Percentiles rank a stretch among this genome's conserved stretches.
Conservation (phyloP, 2,329 filamentous ascomycete species). For the Calonectria naviculata region DNA sequence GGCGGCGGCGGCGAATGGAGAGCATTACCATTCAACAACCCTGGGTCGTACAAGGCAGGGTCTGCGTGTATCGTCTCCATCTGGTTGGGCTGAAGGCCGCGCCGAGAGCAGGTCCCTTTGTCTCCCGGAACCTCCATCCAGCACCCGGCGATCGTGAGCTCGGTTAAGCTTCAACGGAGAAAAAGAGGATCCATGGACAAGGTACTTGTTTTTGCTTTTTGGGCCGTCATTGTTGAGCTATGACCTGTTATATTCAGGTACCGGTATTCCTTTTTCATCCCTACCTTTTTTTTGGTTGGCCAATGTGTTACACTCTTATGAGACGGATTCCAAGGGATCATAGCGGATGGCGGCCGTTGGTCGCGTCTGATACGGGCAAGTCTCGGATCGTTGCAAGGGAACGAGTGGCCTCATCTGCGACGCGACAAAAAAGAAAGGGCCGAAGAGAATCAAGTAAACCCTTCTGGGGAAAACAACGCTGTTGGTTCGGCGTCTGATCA, state of each 20-base stretch:
- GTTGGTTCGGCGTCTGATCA: slow-evolving; percentile 11
- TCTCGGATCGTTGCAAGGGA: slow-evolving; percentile 15
- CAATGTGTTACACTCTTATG: neutral
- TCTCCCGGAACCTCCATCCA: neutral
- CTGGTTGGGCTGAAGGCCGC: slow-evolving; percentile 19
- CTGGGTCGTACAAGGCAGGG: slow-evolving; percentile 3
- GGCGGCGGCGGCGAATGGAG: slow-evolving; percentile 19
- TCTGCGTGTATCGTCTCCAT: slow-evolving; percentile 9
- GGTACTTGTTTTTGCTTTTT: slow-evolving; percentile 11
- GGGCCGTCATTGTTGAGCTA: slow-evolving; percentile 11
- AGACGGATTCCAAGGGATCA: neutral
- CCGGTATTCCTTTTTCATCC: slow-evolving; percentile 7
- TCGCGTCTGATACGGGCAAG: neutral
- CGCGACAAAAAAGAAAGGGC: slow-evolving; percentile 21
- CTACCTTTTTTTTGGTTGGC: neutral
- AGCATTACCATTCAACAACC: neutral
- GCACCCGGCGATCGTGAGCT: slow-evolving; percentile 19
- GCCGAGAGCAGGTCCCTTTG: slow-evolving; percentile 6
- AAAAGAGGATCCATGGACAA: slow-evolving; percentile 15
- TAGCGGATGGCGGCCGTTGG: neutral
- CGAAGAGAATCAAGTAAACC: slow-evolving; percentile 8
- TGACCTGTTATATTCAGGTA: slow-evolving; percentile 5
- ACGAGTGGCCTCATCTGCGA: slow-evolving; percentile 10
- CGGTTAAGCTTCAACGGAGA: slow-evolving; percentile 11
- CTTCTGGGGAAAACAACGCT: slow-evolving; percentile 12